Conservation (phyloP, 768 basidiomycete genomes). For the Phaeotremella fagi region DNA sequence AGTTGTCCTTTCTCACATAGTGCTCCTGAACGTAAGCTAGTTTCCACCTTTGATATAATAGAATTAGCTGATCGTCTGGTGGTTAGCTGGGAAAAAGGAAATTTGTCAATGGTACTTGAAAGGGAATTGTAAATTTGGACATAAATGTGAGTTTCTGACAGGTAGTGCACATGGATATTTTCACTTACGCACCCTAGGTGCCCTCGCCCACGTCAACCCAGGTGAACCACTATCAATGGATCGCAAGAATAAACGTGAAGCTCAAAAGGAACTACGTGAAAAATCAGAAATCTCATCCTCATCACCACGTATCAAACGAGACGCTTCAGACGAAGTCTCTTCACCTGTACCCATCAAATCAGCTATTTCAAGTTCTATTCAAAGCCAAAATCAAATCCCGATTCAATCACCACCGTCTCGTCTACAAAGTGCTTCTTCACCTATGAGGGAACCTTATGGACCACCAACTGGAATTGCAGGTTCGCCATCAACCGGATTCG, state of each 20-base stretch:
- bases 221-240: constrained; percentile 95
- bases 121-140: constrained; percentile 78
- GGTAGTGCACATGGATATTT: not conserved
- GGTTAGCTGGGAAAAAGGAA: constrained; percentile 47
- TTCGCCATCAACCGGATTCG: constrained; percentile 34
- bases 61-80: not conserved
- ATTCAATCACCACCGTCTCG: constrained; percentile 23
- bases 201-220: constrained; percentile 87
- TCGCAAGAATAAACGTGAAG: constrained; percentile 77
- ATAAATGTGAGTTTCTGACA: constrained; percentile 48
- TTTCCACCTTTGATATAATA: not conserved
- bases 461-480: constrained; percentile 33
- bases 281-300: constrained; percentile 11
- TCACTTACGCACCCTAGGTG: constrained; percentile 56
- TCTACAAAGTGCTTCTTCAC: constrained; percentile 21
- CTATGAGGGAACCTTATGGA: constrained; percentile 40
- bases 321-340: constrained; percentile 49
- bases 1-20: constrained; percentile 94
- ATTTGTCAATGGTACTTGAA: constrained; percentile 61
- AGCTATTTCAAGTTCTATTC: constrained; percentile 32
- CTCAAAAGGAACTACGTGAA: constrained; percentile 39
- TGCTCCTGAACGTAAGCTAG: constrained; percentile 59
- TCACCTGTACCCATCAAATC: constrained; percentile 38
- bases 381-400: not conserved
- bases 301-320: constrained; percentile 30